phyloP scores from a whole-genome alignment of 129 eudicot species.

The Saposhnikovia divaricata region DNA sequence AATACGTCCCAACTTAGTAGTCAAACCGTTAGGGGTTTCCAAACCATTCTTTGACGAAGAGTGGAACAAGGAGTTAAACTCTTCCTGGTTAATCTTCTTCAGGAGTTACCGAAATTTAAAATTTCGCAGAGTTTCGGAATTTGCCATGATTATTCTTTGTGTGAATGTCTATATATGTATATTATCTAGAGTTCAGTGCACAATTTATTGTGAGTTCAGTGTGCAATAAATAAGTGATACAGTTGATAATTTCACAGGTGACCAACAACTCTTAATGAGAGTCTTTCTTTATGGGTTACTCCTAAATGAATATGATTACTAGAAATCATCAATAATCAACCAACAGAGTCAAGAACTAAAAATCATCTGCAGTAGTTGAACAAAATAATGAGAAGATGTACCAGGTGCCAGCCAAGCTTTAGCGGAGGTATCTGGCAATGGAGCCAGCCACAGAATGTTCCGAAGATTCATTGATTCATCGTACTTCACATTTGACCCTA shows the following conservation, averaged over 20 bases:
- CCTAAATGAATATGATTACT: neutral
- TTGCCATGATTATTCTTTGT: neutral
- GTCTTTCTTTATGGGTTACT: neutral
- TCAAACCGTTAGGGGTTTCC: neutral
- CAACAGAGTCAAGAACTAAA: neutral
- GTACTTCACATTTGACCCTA: constrained; percentile 77
- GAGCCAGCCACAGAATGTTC: constrained; percentile 96
- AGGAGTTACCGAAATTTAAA: neutral
- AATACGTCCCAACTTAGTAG: neutral
- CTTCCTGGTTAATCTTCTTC: neutral
- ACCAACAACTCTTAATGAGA: neutral
- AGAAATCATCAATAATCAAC: neutral
- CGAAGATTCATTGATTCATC: constrained; percentile 81
- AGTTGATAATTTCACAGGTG: neutral
- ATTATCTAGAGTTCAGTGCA: neutral
- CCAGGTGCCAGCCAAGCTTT: constrained; percentile 82
- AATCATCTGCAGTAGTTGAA: neutral
- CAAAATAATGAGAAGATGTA: constrained; percentile 21
- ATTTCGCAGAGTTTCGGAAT: neutral
- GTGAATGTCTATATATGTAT: neutral
- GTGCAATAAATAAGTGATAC: neutral
- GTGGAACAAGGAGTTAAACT: neutral
- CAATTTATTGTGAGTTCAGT: neutral
- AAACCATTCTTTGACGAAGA: neutral
- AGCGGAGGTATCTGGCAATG: constrained; percentile 64